Evolutionary conservation across 208 protist species (phyloP).

Genomic region (Novymonas esmeraldas): DNA sequence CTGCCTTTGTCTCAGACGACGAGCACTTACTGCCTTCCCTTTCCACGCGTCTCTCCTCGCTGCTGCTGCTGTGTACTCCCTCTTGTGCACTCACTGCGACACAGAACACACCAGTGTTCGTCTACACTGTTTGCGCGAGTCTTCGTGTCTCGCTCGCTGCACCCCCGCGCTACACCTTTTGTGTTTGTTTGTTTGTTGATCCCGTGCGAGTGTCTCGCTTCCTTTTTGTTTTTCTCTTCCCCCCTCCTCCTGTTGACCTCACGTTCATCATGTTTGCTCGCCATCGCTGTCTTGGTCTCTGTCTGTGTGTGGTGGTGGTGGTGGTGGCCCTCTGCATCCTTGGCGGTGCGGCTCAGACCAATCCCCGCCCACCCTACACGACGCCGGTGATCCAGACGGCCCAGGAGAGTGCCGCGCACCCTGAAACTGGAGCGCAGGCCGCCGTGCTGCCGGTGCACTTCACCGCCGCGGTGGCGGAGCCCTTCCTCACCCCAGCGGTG

Average conservation of each 20-base stretch:
- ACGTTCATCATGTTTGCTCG: too few species aligned
- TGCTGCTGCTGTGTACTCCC: too few species aligned
- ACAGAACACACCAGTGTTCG: too few species aligned
- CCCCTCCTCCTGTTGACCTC: not conserved
- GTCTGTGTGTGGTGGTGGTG: not conserved
- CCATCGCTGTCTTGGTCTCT: not conserved
- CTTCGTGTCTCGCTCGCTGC: too few species aligned
- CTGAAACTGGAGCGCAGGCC: slow-evolving; percentile 9
- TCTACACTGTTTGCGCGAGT: slow-evolving; percentile 2
- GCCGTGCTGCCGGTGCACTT: slow-evolving; percentile 26
- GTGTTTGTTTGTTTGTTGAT: not conserved
- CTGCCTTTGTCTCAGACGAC: too few species aligned
- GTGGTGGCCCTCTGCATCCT: not conserved
- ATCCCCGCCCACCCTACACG: slow-evolving; percentile 16
- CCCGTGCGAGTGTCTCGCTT: not conserved
- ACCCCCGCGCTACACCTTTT: too few species aligned
- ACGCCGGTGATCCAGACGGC: slow-evolving; percentile 21
- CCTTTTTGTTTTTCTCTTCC: not conserved
- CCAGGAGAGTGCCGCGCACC: slow-evolving; percentile 11
- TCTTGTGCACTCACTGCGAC: too few species aligned
- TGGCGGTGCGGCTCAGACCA: slow-evolving; percentile 1
- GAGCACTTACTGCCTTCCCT: too few species aligned
- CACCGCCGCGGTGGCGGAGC: slow-evolving; percentile 9
- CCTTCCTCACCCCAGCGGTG: slow-evolving; percentile 10
- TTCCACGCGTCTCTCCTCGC: too few species aligned